Conservation (phyloP, 2,329 filamentous ascomycete genomes). For the Lachnellula willkommii region DNA sequence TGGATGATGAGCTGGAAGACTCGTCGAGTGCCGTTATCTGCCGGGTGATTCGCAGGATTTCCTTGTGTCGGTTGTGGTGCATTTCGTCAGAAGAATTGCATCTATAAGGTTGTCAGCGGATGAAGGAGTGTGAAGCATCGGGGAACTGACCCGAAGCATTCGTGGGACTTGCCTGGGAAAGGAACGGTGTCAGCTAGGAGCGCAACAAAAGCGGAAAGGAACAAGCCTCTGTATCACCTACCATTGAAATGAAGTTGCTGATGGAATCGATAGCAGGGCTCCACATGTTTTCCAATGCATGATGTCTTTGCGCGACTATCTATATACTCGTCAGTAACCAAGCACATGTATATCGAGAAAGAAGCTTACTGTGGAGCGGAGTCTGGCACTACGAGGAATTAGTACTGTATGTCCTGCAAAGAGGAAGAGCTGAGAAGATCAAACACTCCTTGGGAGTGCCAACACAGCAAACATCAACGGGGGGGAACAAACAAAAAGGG, state of each 20-base stretch:
- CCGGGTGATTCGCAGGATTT: conserved; percentile 26
- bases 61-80: conserved; percentile 30
- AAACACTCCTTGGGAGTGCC: no score
- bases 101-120: conserved; percentile 15
- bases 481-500: no score
- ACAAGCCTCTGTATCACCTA: conserved; percentile 10
- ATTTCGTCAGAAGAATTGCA: conserved; percentile 30
- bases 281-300: conserved; percentile 31
- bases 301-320: conserved; percentile 28
- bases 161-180: conserved; percentile 9
- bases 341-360: neutral
- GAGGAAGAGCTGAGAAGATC: no score
- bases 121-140: neutral
- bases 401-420: no score
- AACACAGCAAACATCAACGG: no score
- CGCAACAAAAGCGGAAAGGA: neutral
- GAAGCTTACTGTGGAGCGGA: conserved; percentile 26
- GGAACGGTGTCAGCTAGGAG: conserved; percentile 1
- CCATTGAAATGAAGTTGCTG: conserved; percentile 32
- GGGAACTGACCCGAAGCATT: conserved; percentile 2
- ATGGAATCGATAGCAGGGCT: conserved; percentile 32
- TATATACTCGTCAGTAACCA: conserved; percentile 9
- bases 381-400: conserved; percentile 16
- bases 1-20: conserved; percentile 3
- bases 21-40: conserved; percentile 23